Percentiles rank a stretch among this genome's conserved stretches.
phyloP scores from a whole-genome alignment of 2,329 filamentous ascomycete species.

The Microdochium bolleyi region DNA sequence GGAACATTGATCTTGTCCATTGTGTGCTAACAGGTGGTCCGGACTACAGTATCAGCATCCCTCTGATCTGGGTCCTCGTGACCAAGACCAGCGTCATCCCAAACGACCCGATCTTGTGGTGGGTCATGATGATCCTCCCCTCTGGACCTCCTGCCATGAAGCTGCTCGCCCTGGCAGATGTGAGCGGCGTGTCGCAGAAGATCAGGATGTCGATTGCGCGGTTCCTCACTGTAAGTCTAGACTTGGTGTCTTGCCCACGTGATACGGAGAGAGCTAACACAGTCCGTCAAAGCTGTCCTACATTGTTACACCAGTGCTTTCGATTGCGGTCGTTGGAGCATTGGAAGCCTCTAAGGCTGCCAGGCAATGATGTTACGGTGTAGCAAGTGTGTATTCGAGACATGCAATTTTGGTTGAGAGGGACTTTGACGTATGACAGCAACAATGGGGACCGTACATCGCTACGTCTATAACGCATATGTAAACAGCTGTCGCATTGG shows the following conservation, averaged over 20 bases:
- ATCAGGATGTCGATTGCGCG: slow-evolving; percentile 11
- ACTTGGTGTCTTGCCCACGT: background rate
- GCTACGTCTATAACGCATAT: no score
- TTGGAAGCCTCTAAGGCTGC: no score
- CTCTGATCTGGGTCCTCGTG: slow-evolving; percentile 39
- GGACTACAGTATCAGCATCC: slow-evolving; percentile 32
- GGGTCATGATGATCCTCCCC: slow-evolving; percentile 52
- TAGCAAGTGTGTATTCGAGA: no score
- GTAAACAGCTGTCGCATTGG: no score
- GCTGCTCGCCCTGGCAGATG: slow-evolving; percentile 39
- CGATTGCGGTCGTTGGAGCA: no score
- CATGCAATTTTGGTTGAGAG: no score
- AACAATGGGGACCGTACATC: no score
- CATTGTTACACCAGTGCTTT: no score
- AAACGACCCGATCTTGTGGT: slow-evolving; percentile 48
- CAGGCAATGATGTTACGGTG: no score
- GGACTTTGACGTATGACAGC: no score
- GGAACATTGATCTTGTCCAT: background rate
- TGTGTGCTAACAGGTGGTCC: background rate
- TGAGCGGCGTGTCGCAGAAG: slow-evolving; percentile 8
- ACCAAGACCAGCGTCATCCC: slow-evolving; percentile 34
- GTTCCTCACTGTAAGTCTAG: slow-evolving; percentile 10
- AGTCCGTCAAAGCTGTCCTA: slow-evolving; percentile 1
- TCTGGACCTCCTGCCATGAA: slow-evolving; percentile 47
- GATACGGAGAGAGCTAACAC: background rate